Evolutionary conservation across 2,329 filamentous ascomycete genomes (phyloP), one percentile per base, ranked within the genome.

Genomic region (Mycosphaerella arachidis): DNA sequence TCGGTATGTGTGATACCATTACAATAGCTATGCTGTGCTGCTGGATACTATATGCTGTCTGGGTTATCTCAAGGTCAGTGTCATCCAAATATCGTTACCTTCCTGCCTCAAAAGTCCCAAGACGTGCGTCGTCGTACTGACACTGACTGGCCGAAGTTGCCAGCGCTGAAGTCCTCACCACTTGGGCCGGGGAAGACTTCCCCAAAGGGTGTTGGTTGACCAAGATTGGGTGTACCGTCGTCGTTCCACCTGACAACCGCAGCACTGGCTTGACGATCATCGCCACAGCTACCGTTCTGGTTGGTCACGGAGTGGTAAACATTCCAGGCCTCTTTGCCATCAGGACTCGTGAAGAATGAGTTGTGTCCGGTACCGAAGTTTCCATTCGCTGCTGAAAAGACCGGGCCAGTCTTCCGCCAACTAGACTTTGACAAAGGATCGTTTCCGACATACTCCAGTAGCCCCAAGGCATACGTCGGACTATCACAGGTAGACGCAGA

Each of bases 351-450:
- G 35, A 60, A 60, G 48, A 60, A 60, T 16, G 33, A 46, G 40
- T 60, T 60, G 37, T 60, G 58, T 12, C 58, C 58, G 6, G 58
- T 55, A 4, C 58, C 58, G 20, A 56, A 56, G 31, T 60, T 55
- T 13, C 53, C 58, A 48, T 60, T 60, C 12, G 58, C 58, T 46
- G 46, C 20, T 10, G 12, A 31, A 20, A 60, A 60, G 13, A 60
- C 58, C 1, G 58, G 58, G 9, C 58, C 58, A 40, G 27, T 54
- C 24, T 58, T 58, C 12, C 30, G 27, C 56, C 56, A 58, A 30
- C 56, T 58, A 6, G 37, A 29, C 13, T 35, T 50, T 20, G 53
- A 20, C 56, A 54, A 54, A 20, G 56, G 56, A 29, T 58, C 56
- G 43, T 51, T 51, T 9, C 50, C 50, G 20, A 12, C 54, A 31